Percentiles rank a stretch among this genome's conserved stretches.
phyloP scores from a whole-genome alignment of 768 basidiomycete genomes.

The Pulveroboletus frians region DNA sequence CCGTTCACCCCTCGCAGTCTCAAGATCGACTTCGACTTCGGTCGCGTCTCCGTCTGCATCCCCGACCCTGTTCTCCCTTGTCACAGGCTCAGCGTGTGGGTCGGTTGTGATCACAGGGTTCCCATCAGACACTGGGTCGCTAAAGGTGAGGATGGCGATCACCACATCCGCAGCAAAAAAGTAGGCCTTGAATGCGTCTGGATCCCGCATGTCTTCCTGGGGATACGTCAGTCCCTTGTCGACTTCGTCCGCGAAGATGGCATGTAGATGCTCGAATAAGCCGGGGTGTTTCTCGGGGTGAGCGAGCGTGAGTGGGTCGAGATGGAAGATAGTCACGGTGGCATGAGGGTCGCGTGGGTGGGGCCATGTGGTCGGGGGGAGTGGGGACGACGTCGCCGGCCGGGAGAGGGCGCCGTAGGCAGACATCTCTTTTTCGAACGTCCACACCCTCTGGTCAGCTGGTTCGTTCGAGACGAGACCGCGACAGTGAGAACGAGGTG shows the following conservation, averaged over 20 bases:
- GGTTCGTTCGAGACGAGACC: not conserved
- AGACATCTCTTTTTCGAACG: constrained; percentile 38
- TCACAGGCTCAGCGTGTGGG: not conserved
- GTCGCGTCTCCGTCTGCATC: not conserved
- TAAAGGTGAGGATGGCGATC: constrained; percentile 46
- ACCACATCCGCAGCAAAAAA: constrained; percentile 77
- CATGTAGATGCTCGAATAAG: constrained; percentile 55
- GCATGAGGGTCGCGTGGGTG: constrained; percentile 23
- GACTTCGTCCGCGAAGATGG: constrained; percentile 67
- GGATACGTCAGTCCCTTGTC: constrained; percentile 80
- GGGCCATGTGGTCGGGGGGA: constrained; percentile 48
- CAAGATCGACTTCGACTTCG: constrained; percentile 31
- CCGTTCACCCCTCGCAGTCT: constrained; percentile 43
- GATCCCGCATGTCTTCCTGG: constrained; percentile 59
- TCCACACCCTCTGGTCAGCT: not conserved
- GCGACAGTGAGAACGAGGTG: not conserved
- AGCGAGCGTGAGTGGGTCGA: constrained; percentile 27
- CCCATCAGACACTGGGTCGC: not conserved
- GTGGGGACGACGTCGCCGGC: constrained; percentile 21
- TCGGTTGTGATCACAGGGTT: not conserved
- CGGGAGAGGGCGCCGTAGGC: constrained; percentile 64
- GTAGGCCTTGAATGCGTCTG: constrained; percentile 61
- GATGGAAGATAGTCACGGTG: constrained; percentile 33
- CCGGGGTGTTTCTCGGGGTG: constrained; percentile 32
- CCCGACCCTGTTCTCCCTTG: not conserved